A percentile compares a stretch with the other conserved stretches of the same genome.
These are phyloP conservation scores for Xylaria sp. DNA, from an alignment of 2,329 filamentous ascomycete genomes.

Conservation along the genomic window DNA sequence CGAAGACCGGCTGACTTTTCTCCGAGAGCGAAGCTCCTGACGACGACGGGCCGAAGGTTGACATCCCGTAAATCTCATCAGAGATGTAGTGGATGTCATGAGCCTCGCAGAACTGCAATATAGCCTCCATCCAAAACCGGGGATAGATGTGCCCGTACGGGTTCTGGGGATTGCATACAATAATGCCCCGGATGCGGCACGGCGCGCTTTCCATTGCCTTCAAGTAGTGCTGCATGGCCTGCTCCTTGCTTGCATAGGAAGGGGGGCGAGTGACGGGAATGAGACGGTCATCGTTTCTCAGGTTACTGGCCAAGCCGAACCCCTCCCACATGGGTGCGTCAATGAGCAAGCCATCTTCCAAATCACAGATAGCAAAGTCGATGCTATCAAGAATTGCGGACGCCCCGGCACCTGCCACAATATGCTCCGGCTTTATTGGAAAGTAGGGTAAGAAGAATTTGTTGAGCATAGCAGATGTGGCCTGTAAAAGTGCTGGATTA, in stretches of 20 bases:
- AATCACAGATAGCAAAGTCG: constrained; percentile 25
- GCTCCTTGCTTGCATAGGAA: constrained; percentile 21
- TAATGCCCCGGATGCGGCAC: constrained; percentile 26
- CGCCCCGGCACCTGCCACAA: constrained; percentile 20
- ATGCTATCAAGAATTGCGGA: constrained; percentile 29
- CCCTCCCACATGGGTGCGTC: constrained; percentile 29
- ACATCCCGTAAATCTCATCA: constrained; percentile 30
- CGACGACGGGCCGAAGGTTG: constrained; percentile 22
- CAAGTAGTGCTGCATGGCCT: constrained; percentile 18
- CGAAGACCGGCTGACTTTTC: constrained; percentile 26
- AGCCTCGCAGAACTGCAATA: constrained; percentile 26
- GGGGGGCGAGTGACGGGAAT: constrained; percentile 19
- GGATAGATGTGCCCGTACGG: constrained; percentile 28
- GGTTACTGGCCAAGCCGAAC: constrained; percentile 22
- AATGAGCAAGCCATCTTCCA: constrained; percentile 24
- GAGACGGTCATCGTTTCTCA: constrained; percentile 26
- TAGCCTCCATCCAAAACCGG: constrained; percentile 24
- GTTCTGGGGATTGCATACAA: constrained; percentile 28
- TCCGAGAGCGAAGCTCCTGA: constrained; percentile 1
- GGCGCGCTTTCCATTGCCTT: constrained; percentile 18
- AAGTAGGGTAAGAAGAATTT: constrained; percentile 21
- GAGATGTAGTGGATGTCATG: constrained; percentile 27
- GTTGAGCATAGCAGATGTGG: constrained; percentile 26
- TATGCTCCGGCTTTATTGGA: constrained; percentile 17
- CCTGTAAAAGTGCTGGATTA: constrained; percentile 6